Evolutionary conservation across 768 basidiomycete species (phyloP), one percentile per base, ranked within the genome.

Genomic region (Mycena polygramma): DNA sequence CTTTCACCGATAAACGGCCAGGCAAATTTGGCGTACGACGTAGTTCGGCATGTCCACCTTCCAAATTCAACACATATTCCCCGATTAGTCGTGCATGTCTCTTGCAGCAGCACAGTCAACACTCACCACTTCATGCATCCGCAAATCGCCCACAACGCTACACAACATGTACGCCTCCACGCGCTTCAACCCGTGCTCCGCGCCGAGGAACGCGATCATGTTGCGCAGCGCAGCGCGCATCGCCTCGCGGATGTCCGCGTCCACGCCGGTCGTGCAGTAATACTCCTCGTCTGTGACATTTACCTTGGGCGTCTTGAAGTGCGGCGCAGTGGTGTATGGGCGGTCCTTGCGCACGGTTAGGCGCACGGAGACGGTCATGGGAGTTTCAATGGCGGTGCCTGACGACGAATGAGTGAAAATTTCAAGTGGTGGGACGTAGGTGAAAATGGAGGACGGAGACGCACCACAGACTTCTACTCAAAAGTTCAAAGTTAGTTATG

Each of bases 11-110:
- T 41, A 19, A 13, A 35, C 20, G 52, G 54, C 8, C 46, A 53
- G 39, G 62, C 57, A 24, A 22, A 11, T 41, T 15, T 41, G 41
- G 35, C 48, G 43, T 76, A 90, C 89, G 45, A 90, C 83, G 71
- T 88, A 90, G 69, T 90, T 90, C 14, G 89, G 89, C 89, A 90
- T 90, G 70, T 90, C 89, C 45, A 90, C 88, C 89, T 89, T 58
- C 48, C 24, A 30, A 59, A 15, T 54, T 36, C 46, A 41, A 45
- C 46, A 8, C 43, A 53, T 62, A 15, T 53, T 30, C 45, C 45
- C 17, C 19, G 19, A 46, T 46, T 20, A 46, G 45, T 20, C 45
- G 7, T 46, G 45, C 45, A 46, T 30, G 30, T 30, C 30, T 30
- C 30, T 17, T 41, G n/a, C 13, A 51, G 13, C 26, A 30, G 13